Evolutionary conservation across 192 early-diverging fungal genomes (phyloP), one percentile per base, ranked within the genome.

Genomic region (Rhizoclosmatium globosum): DNA sequence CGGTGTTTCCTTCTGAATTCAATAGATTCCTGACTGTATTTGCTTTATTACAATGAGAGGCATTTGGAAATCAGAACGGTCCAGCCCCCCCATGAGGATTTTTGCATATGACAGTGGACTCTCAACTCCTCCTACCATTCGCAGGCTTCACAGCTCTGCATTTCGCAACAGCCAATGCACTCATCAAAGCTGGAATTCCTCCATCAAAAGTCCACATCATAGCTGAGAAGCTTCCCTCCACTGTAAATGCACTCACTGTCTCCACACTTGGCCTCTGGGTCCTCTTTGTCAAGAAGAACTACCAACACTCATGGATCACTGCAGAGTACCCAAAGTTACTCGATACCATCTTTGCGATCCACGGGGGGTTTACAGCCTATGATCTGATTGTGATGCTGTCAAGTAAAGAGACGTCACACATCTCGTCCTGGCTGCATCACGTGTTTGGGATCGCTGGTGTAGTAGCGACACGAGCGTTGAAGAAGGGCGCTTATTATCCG

Each of bases 191-290:
- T 31, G 31, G 31, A 31, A 23, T 62, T 7, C 60, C 60, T 19
- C 60, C 60, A 19, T 9, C 9, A 7, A 7, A 7, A 6, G 7
- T 62, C 60, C 60, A 62, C 23, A 62, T 62, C 23, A 9, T 80
- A 13, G 82, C 82, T 21, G 78, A 83, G 47, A 83, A 83, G 78
- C 60, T 83, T 41, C 82, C 82, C 7, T 79, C 78, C 1, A 83
- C 78, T 45, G 48, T 83, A 39, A 80, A 71, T 67, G 77, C 78
- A 15, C 67, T 83, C 41, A 11, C 66, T 6, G 48, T 46, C 2
- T 71, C 78, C 1, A 9, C 79, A 11, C 4, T 42, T 0, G 47
- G 74, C 46, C 23, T 61, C 39, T 43, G 53, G 56, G 13, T 79
- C 38, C 62, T 76, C 15, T 59, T 73, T 2, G 17, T 23, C 17